A percentile compares a stretch with the other conserved stretches of the same genome.
Conservation (phyloP, 345 rosid species). For the Kandelia obovata region DNA sequence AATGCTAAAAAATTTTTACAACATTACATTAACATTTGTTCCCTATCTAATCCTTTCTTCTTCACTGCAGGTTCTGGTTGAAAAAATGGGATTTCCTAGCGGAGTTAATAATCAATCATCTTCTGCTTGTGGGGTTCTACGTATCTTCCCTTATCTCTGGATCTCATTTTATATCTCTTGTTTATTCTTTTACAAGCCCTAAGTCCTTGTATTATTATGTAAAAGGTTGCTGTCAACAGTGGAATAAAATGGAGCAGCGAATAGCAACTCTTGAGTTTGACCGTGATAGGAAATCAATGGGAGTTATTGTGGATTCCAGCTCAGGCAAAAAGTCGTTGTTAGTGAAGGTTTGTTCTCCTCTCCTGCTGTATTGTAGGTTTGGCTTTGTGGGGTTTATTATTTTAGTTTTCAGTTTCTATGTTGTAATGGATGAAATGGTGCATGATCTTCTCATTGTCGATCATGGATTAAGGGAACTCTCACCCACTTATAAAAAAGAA, state of each 20-base stretch:
- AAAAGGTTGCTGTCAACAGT: conserved; percentile 61
- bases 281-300: conserved; percentile 93
- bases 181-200: not conserved
- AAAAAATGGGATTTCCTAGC: conserved; percentile 86
- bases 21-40: not conserved
- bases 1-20: conserved; percentile 2
- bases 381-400: not conserved
- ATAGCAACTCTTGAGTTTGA: conserved; percentile 96
- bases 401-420: not conserved
- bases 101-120: conserved; percentile 38
- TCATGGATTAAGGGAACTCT: too few species aligned
- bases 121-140: conserved; percentile 36
- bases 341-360: conserved; percentile 57
- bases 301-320: conserved; percentile 82
- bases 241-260: conserved; percentile 68
- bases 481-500: too few species aligned
- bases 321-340: conserved; percentile 60
- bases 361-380: not conserved
- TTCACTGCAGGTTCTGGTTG: conserved; percentile 70
- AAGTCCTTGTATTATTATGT: not conserved
- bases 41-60: conserved; percentile 4
- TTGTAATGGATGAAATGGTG: not conserved
- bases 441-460: too few species aligned
- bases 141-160: conserved; percentile 37
- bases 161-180: conserved; percentile 1